Base-by-base conservation (phyloP, 2,329 filamentous ascomycete species). In the Alternaria burnsii region DNA sequence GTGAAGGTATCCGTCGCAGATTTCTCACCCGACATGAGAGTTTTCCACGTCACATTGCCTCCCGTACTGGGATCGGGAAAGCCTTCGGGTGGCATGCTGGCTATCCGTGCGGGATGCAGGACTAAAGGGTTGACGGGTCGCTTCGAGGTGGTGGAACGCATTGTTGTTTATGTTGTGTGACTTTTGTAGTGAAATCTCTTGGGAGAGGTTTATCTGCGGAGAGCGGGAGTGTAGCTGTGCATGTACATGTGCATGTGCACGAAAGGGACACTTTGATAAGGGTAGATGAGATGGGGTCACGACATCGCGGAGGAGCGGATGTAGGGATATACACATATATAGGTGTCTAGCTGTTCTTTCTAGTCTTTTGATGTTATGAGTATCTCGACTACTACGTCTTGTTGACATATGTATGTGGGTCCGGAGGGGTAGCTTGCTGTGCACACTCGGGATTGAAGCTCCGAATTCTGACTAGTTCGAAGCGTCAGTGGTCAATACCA, bases 31-130 rank as follows among this genome's bases (percentile, higher is more conserved):
- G 80, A 80, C 52, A 82, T 66, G 1, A 82, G 70, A 1, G 79
- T 82, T 54, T 78, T 77, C 81, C 80, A 82, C 5, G 73, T 73
- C 1, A 80, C 56, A 63, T 75, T 50, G 38, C 74, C 71, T 24
- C 63, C 52, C 1, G 36, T 34, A 3, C 34, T n/a, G 1, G 51
- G 34, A 22, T 58, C 52, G 10, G 60, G 40, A 38, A 72, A 72
- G 50, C 36, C 12, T 50, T 67, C 59, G 11, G 41, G n/a, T 5
- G 51, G 41, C 18, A 40, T 38, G 18, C 22, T 52, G 11, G 34
- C 34, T 28, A 41, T 40, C 28, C 18, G 36, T 41, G 40, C 28
- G n/a, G 28, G 30, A 34, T 52, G 55, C 20, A 46, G 24, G 41
- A 53, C 30, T 12, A 53, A 4, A 4, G 42, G 24, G 47, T 46